These are phyloP conservation scores for Vicia sativa DNA, from an alignment of 306 rosid species.

Conservation along the genomic window DNA sequence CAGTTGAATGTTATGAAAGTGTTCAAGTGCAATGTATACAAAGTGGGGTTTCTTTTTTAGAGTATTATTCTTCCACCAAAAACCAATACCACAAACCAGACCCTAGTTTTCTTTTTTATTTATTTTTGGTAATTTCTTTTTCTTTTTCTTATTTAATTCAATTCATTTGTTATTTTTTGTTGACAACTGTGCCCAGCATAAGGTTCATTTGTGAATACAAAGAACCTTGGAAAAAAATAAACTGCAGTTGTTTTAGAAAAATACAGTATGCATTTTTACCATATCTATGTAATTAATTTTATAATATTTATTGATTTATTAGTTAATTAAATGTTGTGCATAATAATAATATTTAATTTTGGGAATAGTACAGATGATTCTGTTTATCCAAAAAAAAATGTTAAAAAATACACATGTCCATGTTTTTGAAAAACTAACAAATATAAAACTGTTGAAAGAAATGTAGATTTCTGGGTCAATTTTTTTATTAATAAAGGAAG, in stretches of 20 bases:
- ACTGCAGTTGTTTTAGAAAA: not conserved
- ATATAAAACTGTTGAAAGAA: no score
- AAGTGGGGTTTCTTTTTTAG: conserved; percentile 54
- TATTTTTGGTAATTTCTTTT: not conserved
- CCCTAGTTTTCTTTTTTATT: not conserved
- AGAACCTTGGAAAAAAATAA: not conserved
- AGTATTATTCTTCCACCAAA: conserved; percentile 56
- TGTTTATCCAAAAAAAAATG: no score
- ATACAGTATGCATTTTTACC: not conserved
- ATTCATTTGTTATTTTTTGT: not conserved
- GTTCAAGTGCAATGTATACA: conserved; percentile 70
- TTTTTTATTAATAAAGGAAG: not conserved
- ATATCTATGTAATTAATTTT: not conserved
- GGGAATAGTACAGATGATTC: no score
- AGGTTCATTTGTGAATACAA: not conserved
- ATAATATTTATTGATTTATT: no score
- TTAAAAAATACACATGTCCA: no score
- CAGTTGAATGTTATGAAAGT: conserved; percentile 40
- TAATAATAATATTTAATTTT: no score
- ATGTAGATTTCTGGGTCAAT: no score
- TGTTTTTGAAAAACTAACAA: no score
- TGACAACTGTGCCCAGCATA: not conserved
- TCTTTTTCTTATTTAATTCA: not conserved
- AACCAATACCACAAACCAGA: conserved; percentile 58
- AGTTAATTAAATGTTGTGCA: no score